Percentiles rank a stretch among this genome's conserved stretches.
Evolutionary conservation across 1,139 yeast species (phyloP).

Genomic region (Yamadazyma diospyri): DNA sequence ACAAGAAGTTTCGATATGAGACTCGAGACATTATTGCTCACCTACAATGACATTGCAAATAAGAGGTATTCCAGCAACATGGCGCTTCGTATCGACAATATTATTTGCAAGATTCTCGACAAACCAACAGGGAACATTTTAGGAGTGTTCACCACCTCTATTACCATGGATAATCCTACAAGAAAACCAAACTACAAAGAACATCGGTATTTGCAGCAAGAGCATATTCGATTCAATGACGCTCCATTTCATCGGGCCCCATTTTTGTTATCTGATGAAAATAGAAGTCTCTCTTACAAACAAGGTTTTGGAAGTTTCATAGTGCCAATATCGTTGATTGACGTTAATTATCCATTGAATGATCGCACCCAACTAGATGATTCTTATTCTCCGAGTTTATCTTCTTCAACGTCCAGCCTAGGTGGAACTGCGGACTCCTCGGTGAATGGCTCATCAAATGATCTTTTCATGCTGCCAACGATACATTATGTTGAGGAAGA

Average conservation of each 20-base stretch:
- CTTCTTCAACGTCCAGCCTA: background rate
- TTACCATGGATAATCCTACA: constrained; percentile 57
- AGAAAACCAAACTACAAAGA: constrained; percentile 49
- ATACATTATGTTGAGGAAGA: constrained; percentile 41
- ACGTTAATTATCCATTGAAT: constrained; percentile 60
- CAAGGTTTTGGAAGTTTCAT: constrained; percentile 49
- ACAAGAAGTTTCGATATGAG: constrained; percentile 14
- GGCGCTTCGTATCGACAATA: constrained; percentile 47
- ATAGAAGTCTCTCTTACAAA: constrained; percentile 43
- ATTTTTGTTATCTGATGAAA: constrained; percentile 55
- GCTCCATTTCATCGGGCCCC: constrained; percentile 80
- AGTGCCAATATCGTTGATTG: constrained; percentile 65
- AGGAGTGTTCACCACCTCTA: constrained; percentile 46
- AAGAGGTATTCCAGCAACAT: constrained; percentile 57
- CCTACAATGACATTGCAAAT: constrained; percentile 69
- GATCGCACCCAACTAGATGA: constrained; percentile 7
- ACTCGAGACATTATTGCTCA: constrained; percentile 39
- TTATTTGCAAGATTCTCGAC: constrained; percentile 31
- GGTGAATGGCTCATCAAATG: background rate
- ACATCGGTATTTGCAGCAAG: constrained; percentile 54
- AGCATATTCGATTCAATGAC: constrained; percentile 68
- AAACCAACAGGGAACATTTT: constrained; percentile 21
- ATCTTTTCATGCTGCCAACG: constrained; percentile 25
- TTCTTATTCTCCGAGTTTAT: constrained; percentile 2
- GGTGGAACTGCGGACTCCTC: background rate